Evolutionary conservation across 345 rosid species (phyloP), one percentile per base, ranked within the genome.

Genomic region (Citrus unshiu): DNA sequence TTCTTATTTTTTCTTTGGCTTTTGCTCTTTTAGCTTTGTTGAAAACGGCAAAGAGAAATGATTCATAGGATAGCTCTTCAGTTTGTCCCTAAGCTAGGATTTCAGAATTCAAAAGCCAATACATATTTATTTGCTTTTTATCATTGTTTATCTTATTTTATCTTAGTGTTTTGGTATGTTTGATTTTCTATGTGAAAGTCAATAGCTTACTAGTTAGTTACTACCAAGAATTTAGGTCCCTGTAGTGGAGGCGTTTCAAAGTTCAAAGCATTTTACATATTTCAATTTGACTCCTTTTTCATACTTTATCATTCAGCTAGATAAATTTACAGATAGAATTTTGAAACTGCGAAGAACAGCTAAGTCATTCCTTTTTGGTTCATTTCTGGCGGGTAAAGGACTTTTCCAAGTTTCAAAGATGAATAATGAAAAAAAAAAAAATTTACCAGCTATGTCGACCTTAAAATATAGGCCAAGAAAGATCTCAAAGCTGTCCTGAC

Each of bases 401-500:
- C 49, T 25, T 73, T 70, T 57, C 37, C 21, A 37, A 54, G 19
- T 60, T 24, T 30, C 60, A 62, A 87, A 90, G 77, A 95, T 96
- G 99, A 96, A 96, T 81, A 98, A 96, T 68, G 93, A 93, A 98
- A 96, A 96, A 83, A 35, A 35, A 29, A 29, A 29, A 29, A 29
- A 29, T 29, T 96, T 82, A 83, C 83, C 80, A 96, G 95, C 86
- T 94, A 96, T 72, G 98, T 93, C 21, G 97, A 96, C 77, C 87
- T 94, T 54, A 93, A 93, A 85, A 96, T 93, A 77, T 95, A 91
- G 82, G 99, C 98, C 72, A 89, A 91, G 91, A 93, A 85, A 79
- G 99, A 96, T 79, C 87, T 91, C 0, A 95, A 91, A 89, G 96
- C 95, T 4, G 97, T 63, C 91, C 86, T 1, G 95, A 90, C 43